Base-by-base conservation (phyloP, 768 basidiomycete species). In the Lactarius sp. region DNA sequence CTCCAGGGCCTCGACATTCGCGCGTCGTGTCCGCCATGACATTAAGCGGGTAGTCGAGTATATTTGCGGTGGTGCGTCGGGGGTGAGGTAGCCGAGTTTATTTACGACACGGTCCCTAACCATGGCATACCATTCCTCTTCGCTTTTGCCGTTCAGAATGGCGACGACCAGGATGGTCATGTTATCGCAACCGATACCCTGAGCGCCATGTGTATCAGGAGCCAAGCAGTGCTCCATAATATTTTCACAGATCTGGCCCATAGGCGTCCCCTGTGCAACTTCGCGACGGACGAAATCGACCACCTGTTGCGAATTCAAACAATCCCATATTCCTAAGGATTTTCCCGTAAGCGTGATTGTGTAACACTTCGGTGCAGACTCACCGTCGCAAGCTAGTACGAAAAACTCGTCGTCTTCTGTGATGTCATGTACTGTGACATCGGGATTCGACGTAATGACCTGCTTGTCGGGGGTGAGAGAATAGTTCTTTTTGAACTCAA, bases 181-280 rank as follows among this genome's bases (percentile, higher is more conserved):
- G 78, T 99, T 98, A 77, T 99, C 97, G 73, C 96, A 98, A 20
- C 97, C 97, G 66, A 98, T 92, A 13, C 97, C 97, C 50, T 85
- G 85, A 53, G 91, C 92, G 41, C 90, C 90, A 27, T 88, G 87
- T 1, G 92, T 91, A 73, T 97, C 94, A 1, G 95, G 95, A 27
- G 97, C 95, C 52, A 98, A 81, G 71, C 97, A 98, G 69, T 90
- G 87, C 63, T 92, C 89, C 75, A 95, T 96, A 68, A 98, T 86
- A 70, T 85, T 81, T 74, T 96, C 93, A 70, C 88, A 85, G 63
- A 98, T 92, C 72, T 94, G 87, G n/a, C 76, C 68, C 8, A 98
- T 82, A 57, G 85, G 79, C 70, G 86, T 89, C 46, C 88, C 87
- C 69, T 92, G 81, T 13, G 92, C 85, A 42, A 98, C 79, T 65